Evolutionary conservation across 345 rosid genomes (phyloP), one percentile per base, ranked within the genome.

Genomic region (Populus alba): DNA sequence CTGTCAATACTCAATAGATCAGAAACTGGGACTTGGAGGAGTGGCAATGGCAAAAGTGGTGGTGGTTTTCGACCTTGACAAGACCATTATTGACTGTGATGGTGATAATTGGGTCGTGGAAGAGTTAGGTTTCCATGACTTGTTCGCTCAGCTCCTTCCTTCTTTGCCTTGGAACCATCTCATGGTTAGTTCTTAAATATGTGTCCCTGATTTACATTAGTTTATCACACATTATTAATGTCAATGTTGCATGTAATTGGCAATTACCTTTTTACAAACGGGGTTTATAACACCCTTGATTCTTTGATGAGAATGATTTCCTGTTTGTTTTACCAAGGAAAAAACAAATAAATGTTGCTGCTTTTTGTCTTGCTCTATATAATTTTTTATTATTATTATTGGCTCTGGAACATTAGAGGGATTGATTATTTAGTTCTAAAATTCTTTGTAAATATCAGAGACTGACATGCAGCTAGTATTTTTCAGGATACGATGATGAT

Each of bases 51-150:
- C 71, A 3, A 77, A 71, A 75, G 67, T 61, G 4, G 49, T 75
- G 65, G 68, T 61, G 63, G 82, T 82, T 71, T 82, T 82, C 71
- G 85, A 83, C 75, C 79, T 83, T 25, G 83, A 83, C 72, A 76
- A 79, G 75, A 83, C 86, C 13, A 78, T 83, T 22, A 62, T 79
- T 53, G 86, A 83, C 43, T 80, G 77, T 8, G 83, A 83, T 63
- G 37, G 73, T 29, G 86, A 79, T 53, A 68, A 79, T 7, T 83
- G 86, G 86, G 76, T 83, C 16, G 72, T 79, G 0, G 83, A 83
- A 15, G 29, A 79, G 35, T 62, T 79, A 16, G 81, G 83, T 43
- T 37, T 63, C 57, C 39, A 13, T n/a, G 78, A 68, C 27, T 38
- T 66, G 22, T 83, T 79, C 73, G 31, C 17, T n/a, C 68, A 66